A percentile compares a stretch with the other conserved stretches of the same genome.
Evolutionary conservation across 306 rosid genomes (phyloP).

Genomic region (Quercus alba): DNA sequence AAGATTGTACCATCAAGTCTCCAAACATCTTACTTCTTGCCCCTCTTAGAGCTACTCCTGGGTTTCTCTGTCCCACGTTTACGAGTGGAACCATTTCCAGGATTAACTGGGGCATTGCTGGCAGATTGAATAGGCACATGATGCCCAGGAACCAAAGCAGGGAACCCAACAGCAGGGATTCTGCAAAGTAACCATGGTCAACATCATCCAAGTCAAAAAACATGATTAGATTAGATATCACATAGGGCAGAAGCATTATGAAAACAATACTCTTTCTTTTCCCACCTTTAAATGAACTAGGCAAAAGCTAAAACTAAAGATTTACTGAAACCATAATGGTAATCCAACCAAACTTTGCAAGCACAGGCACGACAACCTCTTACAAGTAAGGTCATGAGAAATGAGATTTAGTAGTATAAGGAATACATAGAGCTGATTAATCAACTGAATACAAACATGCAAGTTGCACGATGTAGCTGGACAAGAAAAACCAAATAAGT

Average conservation of each 20-base stretch:
- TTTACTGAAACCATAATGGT: background rate
- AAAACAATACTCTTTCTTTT: no score
- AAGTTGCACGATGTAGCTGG: background rate
- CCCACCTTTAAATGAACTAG: no score
- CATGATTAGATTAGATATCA: background rate
- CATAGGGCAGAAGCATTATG: no score
- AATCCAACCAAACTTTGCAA: background rate
- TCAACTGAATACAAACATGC: background rate
- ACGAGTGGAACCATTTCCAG: constrained; percentile 34
- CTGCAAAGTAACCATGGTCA: constrained; percentile 40
- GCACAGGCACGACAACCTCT: background rate
- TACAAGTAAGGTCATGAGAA: background rate
- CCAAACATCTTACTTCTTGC: constrained; percentile 37
- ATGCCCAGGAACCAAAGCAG: constrained; percentile 93
- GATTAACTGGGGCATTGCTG: constrained; percentile 32
- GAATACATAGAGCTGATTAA: background rate
- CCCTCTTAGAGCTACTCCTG: constrained; percentile 50
- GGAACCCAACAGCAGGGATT: constrained; percentile 99
- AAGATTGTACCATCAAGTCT: constrained; percentile 27
- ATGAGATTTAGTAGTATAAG: background rate
- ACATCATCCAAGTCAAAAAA: background rate
- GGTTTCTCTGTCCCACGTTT: constrained; percentile 36
- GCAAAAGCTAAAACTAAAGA: no score
- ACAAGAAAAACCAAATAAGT: background rate
- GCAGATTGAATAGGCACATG: constrained; percentile 59